Conservation (phyloP, 495 filamentous ascomycete species). For the Podospora pseudoanserina region DNA sequence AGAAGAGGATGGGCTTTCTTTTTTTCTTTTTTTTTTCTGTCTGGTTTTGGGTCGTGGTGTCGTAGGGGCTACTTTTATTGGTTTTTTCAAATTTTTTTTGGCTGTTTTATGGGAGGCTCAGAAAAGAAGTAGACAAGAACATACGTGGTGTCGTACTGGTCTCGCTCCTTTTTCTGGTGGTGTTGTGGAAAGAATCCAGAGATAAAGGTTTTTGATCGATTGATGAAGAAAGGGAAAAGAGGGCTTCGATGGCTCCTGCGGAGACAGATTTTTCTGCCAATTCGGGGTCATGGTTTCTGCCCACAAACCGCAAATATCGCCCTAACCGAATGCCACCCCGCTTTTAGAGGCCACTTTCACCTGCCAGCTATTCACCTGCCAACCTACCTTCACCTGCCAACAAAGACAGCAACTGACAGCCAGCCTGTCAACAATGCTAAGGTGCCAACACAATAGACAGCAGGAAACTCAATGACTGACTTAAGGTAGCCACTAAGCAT, state of each 20-base stretch:
- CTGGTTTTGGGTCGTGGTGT: constrained; percentile 17
- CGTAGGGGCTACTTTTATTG: constrained; percentile 42
- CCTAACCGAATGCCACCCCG: constrained; percentile 17
- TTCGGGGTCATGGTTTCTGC: constrained; percentile 9
- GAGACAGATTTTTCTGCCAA: constrained; percentile 30
- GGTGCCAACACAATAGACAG: background rate
- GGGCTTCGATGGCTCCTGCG: constrained; percentile 26
- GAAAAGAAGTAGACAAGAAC: constrained; percentile 35
- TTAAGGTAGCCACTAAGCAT: background rate
- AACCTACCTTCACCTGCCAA: background rate
- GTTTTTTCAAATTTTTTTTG: constrained; percentile 50
- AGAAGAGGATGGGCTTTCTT: constrained; percentile 20
- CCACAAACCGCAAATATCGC: constrained; percentile 19
- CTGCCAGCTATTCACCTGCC: background rate
- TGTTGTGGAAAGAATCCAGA: constrained; percentile 27
- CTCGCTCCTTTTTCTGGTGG: constrained; percentile 34
- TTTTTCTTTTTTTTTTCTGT: constrained; percentile 29
- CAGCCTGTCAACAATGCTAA: background rate
- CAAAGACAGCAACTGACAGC: no score
- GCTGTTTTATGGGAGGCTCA: constrained; percentile 34
- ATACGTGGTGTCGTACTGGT: constrained; percentile 32
- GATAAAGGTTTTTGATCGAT: constrained; percentile 31
- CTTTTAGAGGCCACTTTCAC: background rate
- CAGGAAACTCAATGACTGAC: no score
- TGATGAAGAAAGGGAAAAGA: constrained; percentile 28